Evolutionary conservation across 495 filamentous ascomycete species (phyloP).

Genomic region (Hypomontagnella monticulosa): DNA sequence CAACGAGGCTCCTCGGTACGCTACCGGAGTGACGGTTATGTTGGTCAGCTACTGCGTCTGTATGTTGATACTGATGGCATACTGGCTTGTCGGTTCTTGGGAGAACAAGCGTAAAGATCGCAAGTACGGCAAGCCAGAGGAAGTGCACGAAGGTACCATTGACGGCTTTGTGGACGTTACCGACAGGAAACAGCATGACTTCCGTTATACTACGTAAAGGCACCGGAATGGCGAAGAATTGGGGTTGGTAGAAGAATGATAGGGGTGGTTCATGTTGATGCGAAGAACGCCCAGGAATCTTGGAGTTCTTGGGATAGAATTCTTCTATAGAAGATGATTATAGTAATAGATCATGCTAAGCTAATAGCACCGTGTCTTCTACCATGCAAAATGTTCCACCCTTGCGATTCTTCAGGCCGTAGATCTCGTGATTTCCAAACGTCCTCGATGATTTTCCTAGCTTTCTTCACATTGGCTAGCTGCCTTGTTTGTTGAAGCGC

Average conservation of each 20-base stretch:
- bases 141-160: slow-evolving; percentile 17
- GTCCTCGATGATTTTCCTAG: slow-evolving; percentile 34
- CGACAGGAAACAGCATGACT: slow-evolving; percentile 46
- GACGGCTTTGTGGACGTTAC: slow-evolving; percentile 46
- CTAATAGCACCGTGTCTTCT: slow-evolving; percentile 37
- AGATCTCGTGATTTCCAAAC: slow-evolving; percentile 36
- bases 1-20: slow-evolving; percentile 58
- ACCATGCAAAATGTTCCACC: slow-evolving; percentile 32
- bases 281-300: background rate
- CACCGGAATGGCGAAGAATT: background rate
- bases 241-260: background rate
- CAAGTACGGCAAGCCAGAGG: slow-evolving; percentile 34
- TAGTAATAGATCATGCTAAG: slow-evolving; percentile 30
- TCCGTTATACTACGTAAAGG: slow-evolving; percentile 44
- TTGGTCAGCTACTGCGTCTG: slow-evolving; percentile 46
- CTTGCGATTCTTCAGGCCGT: slow-evolving; percentile 19
- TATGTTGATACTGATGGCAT: slow-evolving; percentile 41
- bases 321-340: background rate
- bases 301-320: background rate
- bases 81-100: slow-evolving; percentile 42
- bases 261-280: background rate
- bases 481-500: slow-evolving; percentile 36
- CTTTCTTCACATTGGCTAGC: slow-evolving; percentile 34
- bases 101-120: slow-evolving; percentile 42
- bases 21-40: slow-evolving; percentile 46